Conservation (phyloP, 2,329 filamentous ascomycete genomes). For the Calonectria crousiana region DNA sequence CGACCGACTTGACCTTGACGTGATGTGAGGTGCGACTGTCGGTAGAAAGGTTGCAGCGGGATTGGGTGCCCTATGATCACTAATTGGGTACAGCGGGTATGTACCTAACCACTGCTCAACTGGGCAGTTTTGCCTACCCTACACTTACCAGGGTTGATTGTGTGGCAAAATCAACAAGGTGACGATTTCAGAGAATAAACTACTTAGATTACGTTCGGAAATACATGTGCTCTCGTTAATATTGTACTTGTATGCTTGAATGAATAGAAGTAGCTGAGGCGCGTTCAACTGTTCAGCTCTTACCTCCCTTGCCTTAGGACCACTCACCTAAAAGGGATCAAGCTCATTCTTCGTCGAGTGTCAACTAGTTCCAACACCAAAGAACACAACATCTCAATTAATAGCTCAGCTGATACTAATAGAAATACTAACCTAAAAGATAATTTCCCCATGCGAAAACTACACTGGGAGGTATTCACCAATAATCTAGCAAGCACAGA, state of each 20-base stretch:
- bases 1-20: conserved; percentile 32
- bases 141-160: background rate
- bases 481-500: background rate
- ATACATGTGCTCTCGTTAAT: background rate
- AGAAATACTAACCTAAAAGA: background rate
- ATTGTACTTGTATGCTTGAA: background rate
- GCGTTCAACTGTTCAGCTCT: background rate
- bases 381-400: background rate
- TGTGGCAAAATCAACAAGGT: background rate
- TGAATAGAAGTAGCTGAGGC: background rate
- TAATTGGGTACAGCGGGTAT: conserved; percentile 1
- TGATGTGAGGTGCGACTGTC: conserved; percentile 23
- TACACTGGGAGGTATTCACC: background rate
- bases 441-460: background rate
- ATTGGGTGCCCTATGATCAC: background rate
- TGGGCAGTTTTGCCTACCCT: background rate
- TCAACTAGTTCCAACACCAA: background rate
- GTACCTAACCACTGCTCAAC: background rate
- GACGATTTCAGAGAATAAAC: background rate
- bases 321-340: too few species aligned
- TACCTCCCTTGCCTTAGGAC: too few species aligned
- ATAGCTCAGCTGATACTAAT: background rate
- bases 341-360: too few species aligned
- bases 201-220: background rate
- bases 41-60: conserved; percentile 7